Evolutionary conservation across 2,329 filamentous ascomycete species (phyloP).

Genomic region (Diaporthe sp.): DNA sequence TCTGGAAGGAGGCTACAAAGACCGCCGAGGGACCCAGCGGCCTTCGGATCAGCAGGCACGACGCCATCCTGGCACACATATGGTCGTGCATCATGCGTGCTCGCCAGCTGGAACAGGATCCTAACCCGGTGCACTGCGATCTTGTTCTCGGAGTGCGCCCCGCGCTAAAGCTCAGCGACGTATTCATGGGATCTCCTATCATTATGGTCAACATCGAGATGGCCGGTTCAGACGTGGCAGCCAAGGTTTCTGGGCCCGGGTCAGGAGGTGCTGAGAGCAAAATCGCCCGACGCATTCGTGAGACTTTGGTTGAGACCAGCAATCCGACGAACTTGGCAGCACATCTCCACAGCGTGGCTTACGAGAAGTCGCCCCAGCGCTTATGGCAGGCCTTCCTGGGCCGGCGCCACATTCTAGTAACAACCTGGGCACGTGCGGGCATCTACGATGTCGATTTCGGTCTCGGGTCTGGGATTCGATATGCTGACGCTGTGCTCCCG

Average conservation of each 20-base stretch:
- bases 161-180: neutral
- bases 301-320: neutral
- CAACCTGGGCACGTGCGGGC: constrained; percentile 4
- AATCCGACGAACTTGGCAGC: neutral
- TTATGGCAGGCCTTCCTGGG: constrained; percentile 12
- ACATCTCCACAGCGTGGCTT: constrained; percentile 6
- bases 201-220: constrained; percentile 13
- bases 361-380: constrained; percentile 14
- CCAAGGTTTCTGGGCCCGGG: neutral
- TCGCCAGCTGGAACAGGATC: constrained; percentile 1
- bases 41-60: neutral
- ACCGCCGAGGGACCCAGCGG: neutral
- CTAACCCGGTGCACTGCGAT: constrained; percentile 3
- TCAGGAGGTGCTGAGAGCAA: neutral
- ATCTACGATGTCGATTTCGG: constrained; percentile 14
- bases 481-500: constrained; percentile 5
- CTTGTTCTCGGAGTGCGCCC: constrained; percentile 6
- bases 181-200: constrained; percentile 6
- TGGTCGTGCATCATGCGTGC: constrained; percentile 12
- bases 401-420: constrained; percentile 1
- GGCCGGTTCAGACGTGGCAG: constrained; percentile 1
- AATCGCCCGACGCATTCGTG: constrained; percentile 4
- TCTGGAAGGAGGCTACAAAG: neutral
- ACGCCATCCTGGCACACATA: constrained; percentile 10
- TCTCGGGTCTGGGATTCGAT: constrained; percentile 1